Base-by-base conservation (phyloP, 495 filamentous ascomycete species). In the Penicillium simplicissimum region DNA sequence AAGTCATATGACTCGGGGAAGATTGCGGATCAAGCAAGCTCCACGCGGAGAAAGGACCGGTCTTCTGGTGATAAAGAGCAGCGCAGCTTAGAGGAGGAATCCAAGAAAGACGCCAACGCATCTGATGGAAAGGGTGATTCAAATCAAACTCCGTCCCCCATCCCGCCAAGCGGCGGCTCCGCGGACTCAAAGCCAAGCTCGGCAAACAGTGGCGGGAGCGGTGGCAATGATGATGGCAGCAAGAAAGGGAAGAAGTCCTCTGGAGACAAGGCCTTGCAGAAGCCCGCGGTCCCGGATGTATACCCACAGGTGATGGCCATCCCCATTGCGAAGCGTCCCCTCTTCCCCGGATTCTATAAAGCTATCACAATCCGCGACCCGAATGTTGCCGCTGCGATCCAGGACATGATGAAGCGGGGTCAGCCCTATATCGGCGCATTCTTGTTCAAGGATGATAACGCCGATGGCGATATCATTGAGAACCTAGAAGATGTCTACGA, bases 301-400 rank as follows among this genome's bases (percentile, higher is more conserved):
- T 99, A 99, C 72, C 95, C 96, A 21, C 94, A 98, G 70, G 93
- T 99, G 52, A 93, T 99, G 89, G 96, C 96, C 1, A 94, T 99
- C 57, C 95, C 96, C n/a, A 97, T 99, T 66, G 89, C 91, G 6
- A 93, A 95, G 76, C 85, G 96, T 49, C 96, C 95, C 25, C 77
- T 99, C 2, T 99, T 97, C 75, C 96, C 96, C 0, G 96, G 96
- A 0, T 99, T 97, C 77, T 99, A 99, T 78, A 99, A 99, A 73
- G 93, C 96, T 3, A 90, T 99, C 60, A 98, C 95, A 5, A 93
- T 99, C 55, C 88, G 89, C 62, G 91, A 99, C 71, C 90, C 87
- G 6, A 89, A 92, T 64, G 96, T 99, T 23, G 87, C 90, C 34
- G 82, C 85, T 37, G 96, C 96, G 14, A 96, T 99, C 60, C 86